These are phyloP conservation scores for Crithidia fasciculata DNA, from an alignment of 208 protist genomes.

Conservation along the genomic window DNA sequence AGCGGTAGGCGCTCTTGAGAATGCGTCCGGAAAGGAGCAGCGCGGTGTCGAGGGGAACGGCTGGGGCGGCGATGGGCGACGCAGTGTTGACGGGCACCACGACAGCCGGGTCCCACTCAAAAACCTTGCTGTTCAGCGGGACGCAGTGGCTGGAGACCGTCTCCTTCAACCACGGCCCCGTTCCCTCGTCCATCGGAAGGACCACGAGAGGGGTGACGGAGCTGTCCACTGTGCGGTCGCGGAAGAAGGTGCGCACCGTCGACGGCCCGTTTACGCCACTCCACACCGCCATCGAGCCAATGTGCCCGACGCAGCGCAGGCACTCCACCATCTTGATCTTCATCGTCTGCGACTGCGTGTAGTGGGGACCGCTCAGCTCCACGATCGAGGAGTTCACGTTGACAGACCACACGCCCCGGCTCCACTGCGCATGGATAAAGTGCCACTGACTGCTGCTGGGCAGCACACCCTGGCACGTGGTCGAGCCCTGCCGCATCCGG, in stretches of 20 bases:
- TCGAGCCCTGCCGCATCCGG: conserved; percentile 47
- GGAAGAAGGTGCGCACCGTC: conserved; percentile 33
- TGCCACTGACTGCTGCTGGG: conserved; percentile 60
- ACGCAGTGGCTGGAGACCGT: conserved; percentile 44
- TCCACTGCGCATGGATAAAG: conserved; percentile 74
- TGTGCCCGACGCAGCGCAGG: conserved; percentile 68
- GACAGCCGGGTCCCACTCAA: conserved; percentile 68
- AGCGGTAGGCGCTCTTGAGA: conserved; percentile 66
- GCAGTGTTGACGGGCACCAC: conserved; percentile 36
- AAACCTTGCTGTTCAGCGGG: conserved; percentile 42
- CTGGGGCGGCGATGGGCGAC: not conserved
- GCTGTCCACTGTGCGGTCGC: conserved; percentile 31
- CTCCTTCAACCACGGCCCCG: conserved; percentile 87
- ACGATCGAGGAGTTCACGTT: conserved; percentile 62
- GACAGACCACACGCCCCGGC: conserved; percentile 62
- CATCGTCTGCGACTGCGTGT: conserved; percentile 48
- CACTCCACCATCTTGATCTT: conserved; percentile 48
- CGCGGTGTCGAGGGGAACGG: conserved; percentile 52
- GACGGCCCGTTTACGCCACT: conserved; percentile 26
- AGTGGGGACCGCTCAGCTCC: conserved; percentile 64
- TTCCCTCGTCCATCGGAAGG: conserved; percentile 87
- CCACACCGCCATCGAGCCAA: conserved; percentile 69
- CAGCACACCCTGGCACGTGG: conserved; percentile 58
- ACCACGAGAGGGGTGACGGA: conserved; percentile 53
- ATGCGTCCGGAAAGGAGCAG: conserved; percentile 55